These are phyloP conservation scores for Rickenella mellea DNA, from an alignment of 768 basidiomycete species.

Conservation along the genomic window DNA sequence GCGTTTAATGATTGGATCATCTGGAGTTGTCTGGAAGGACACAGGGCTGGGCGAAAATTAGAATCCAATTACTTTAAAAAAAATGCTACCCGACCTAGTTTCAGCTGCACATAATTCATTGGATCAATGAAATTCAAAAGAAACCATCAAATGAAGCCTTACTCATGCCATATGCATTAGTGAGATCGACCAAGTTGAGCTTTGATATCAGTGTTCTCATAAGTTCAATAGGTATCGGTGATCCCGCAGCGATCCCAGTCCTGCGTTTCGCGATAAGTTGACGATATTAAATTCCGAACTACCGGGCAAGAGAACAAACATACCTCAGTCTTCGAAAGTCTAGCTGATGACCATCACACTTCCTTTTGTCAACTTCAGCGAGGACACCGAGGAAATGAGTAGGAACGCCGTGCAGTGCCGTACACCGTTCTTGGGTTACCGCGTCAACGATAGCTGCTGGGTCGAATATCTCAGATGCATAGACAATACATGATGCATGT, in stretches of 20 bases:
- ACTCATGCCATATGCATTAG: slow-evolving; percentile 87
- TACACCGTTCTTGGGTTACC: slow-evolving; percentile 58
- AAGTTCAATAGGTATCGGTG: slow-evolving; percentile 67
- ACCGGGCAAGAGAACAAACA: slow-evolving; percentile 4
- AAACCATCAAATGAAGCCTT: slow-evolving; percentile 17
- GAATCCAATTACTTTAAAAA: not conserved
- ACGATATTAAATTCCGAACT: not conserved
- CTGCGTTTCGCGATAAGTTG: slow-evolving; percentile 23
- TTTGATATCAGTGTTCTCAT: slow-evolving; percentile 65
- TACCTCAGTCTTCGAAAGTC: slow-evolving; percentile 51
- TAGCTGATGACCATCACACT: slow-evolving; percentile 30
- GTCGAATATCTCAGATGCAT: slow-evolving; percentile 57
- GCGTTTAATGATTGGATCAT: slow-evolving; percentile 61
- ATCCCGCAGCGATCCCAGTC: slow-evolving; percentile 78
- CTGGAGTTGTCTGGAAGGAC: slow-evolving; percentile 69
- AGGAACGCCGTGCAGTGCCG: slow-evolving; percentile 76
- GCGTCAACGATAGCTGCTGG: slow-evolving; percentile 63
- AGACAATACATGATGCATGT: slow-evolving; percentile 66
- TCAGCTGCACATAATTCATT: slow-evolving; percentile 43
- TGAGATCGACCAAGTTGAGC: slow-evolving; percentile 60
- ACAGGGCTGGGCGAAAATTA: slow-evolving; percentile 46
- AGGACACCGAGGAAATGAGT: slow-evolving; percentile 78
- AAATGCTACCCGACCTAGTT: slow-evolving; percentile 38
- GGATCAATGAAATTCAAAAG: slow-evolving; percentile 1
- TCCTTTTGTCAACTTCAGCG: slow-evolving; percentile 51